phyloP scores from a whole-genome alignment of 2,329 filamentous ascomycete species.

The Epichloe uncinata region DNA sequence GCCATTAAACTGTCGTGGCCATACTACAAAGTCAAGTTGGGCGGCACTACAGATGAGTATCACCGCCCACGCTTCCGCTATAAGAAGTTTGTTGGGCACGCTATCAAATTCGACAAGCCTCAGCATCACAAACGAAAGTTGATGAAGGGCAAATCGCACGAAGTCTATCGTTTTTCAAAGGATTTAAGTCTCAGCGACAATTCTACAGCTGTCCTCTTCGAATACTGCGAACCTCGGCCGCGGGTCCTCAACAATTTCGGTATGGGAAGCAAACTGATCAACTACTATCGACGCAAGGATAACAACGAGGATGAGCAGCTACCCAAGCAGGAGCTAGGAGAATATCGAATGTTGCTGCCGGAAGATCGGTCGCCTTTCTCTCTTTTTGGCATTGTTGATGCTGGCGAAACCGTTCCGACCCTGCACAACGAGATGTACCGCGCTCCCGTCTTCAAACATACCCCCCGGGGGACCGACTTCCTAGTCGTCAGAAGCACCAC shows the following conservation, averaged over 20 bases:
- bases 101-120: constrained; percentile 61
- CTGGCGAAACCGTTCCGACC: constrained; percentile 80
- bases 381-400: constrained; percentile 84
- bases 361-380: constrained; percentile 95
- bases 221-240: constrained; percentile 92
- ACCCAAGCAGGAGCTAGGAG: constrained; percentile 74
- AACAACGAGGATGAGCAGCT: constrained; percentile 58
- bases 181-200: constrained; percentile 83
- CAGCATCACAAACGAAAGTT: constrained; percentile 66
- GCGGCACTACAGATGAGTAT: constrained; percentile 63
- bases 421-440: constrained; percentile 93
- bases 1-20: constrained; percentile 87
- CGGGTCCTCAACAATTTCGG: constrained; percentile 90
- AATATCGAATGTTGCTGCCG: constrained; percentile 74
- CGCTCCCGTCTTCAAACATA: constrained; percentile 84
- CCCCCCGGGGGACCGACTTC: constrained; percentile 67
- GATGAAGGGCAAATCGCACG: constrained; percentile 65
- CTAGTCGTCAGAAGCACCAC: constrained; percentile 73
- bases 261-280: constrained; percentile 92
- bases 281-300: constrained; percentile 83
- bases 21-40: constrained; percentile 82
- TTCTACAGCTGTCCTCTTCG: constrained; percentile 73
- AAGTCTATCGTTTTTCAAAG: constrained; percentile 67
- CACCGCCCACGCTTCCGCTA: constrained; percentile 71
- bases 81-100: constrained; percentile 50